Conservation (phyloP, 805 yeast species). For the Candida qinlingensis region DNA sequence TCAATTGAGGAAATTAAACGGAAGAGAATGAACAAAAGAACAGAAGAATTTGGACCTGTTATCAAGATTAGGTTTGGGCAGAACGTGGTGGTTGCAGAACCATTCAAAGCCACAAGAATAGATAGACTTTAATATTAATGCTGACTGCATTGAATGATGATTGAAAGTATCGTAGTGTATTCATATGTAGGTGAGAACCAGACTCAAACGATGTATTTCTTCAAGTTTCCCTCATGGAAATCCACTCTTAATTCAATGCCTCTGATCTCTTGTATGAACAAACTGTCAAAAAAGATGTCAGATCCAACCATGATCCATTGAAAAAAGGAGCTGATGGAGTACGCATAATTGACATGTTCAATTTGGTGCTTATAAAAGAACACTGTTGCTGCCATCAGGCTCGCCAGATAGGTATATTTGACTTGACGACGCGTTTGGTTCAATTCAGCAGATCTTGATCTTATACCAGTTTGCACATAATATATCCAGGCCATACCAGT, state of each 20-base stretch:
- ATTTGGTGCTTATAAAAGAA: slow-evolving; percentile 17
- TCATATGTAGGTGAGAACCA: no score
- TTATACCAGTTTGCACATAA: background rate
- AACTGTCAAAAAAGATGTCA: slow-evolving; percentile 12
- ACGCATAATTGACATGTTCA: slow-evolving; percentile 9
- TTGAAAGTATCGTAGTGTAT: no score
- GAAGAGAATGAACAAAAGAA: slow-evolving; percentile 11
- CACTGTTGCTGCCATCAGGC: background rate
- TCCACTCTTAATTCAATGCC: background rate
- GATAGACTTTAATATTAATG: slow-evolving; percentile 3
- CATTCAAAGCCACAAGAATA: slow-evolving; percentile 21
- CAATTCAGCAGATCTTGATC: background rate
- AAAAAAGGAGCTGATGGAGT: slow-evolving; percentile 14
- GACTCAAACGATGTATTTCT: slow-evolving; percentile 2
- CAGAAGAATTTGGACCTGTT: slow-evolving; percentile 18
- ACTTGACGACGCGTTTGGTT: slow-evolving; percentile 2
- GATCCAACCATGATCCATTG: slow-evolving; percentile 13
- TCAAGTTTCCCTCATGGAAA: slow-evolving; percentile 5
- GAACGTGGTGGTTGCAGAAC: slow-evolving; percentile 21
- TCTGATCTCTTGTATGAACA: slow-evolving; percentile 5
- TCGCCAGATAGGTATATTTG: background rate
- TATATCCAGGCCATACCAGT: slow-evolving; percentile 9
- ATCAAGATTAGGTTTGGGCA: slow-evolving; percentile 21
- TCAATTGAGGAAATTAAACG: slow-evolving; percentile 14
- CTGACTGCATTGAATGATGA: background rate